Evolutionary conservation across 2,329 filamentous ascomycete genomes (phyloP).

Genomic region (Chalaropsis thielavioides): DNA sequence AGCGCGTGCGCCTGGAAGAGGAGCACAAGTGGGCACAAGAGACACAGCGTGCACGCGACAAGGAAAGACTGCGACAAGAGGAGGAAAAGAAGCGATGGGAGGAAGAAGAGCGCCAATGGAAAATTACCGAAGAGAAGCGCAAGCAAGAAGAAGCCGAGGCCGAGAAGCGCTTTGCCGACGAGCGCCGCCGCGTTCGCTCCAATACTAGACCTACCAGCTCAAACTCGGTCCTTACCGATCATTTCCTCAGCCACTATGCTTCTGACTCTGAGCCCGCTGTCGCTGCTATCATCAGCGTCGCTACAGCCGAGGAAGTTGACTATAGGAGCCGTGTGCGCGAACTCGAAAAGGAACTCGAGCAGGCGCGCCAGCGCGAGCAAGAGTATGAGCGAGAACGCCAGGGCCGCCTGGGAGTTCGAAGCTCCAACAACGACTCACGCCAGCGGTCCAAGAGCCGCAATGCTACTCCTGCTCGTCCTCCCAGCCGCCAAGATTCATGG

Average conservation of each 20-base stretch:
- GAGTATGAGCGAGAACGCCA: constrained; percentile 46
- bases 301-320: constrained; percentile 27
- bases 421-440: constrained; percentile 19
- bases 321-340: constrained; percentile 61
- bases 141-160: constrained; percentile 59
- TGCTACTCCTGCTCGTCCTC: constrained; percentile 24
- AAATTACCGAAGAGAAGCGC: constrained; percentile 57
- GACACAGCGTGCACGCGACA: constrained; percentile 42
- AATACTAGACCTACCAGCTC: constrained; percentile 26
- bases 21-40: constrained; percentile 54
- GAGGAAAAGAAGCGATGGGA: constrained; percentile 63
- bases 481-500: constrained; percentile 50
- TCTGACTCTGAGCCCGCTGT: constrained; percentile 54
- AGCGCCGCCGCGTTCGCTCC: constrained; percentile 47
- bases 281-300: constrained; percentile 25
- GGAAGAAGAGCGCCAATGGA: constrained; percentile 64
- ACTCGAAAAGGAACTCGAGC: constrained; percentile 57
- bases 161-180: constrained; percentile 50
- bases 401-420: constrained; percentile 29
- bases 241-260: constrained; percentile 45
- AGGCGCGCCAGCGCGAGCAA: constrained; percentile 46
- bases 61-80: constrained; percentile 46
- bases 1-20: constrained; percentile 46
- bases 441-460: constrained; percentile 30
- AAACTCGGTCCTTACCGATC: constrained; percentile 15